phyloP scores from a whole-genome alignment of 345 rosid genomes.

The Salix arbutifolia region DNA sequence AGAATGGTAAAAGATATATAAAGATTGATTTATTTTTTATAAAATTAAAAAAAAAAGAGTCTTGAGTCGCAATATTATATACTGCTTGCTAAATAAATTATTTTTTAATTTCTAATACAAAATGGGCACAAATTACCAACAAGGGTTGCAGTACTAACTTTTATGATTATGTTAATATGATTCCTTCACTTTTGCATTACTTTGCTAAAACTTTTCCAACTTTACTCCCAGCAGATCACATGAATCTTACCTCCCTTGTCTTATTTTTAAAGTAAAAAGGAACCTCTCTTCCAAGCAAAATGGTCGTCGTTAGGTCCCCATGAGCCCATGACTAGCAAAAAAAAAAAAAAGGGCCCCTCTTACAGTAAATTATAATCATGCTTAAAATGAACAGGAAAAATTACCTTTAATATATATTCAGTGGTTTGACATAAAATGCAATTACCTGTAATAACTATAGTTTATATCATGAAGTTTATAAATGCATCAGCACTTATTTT shows the following conservation, averaged over 20 bases:
- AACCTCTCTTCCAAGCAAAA: background rate
- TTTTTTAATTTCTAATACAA: background rate
- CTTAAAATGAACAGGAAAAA: too few relatives aligned
- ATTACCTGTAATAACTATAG: too few relatives aligned
- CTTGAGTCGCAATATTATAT: too few relatives aligned
- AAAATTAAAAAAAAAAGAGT: too few relatives aligned
- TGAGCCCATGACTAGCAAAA: too few relatives aligned
- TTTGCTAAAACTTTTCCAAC: background rate
- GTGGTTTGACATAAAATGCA: too few relatives aligned
- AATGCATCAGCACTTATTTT: too few relatives aligned
- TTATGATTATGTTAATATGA: background rate
- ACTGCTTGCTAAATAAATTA: too few relatives aligned
- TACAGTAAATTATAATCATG: background rate
- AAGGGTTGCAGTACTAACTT: background rate
- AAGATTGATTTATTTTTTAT: too few relatives aligned
- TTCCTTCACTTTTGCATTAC: background rate
- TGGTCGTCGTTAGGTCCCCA: background rate
- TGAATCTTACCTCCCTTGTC: background rate
- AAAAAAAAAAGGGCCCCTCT: background rate
- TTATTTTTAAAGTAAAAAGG: background rate
- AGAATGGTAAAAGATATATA: too few relatives aligned
- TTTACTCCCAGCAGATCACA: background rate
- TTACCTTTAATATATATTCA: too few relatives aligned
- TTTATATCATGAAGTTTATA: too few relatives aligned
- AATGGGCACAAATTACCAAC: background rate